Percentiles rank a stretch among this genome's conserved stretches.
Evolutionary conservation across 2,329 filamentous ascomycete genomes (phyloP).

Genomic region (Dactylellina drechsleri): DNA sequence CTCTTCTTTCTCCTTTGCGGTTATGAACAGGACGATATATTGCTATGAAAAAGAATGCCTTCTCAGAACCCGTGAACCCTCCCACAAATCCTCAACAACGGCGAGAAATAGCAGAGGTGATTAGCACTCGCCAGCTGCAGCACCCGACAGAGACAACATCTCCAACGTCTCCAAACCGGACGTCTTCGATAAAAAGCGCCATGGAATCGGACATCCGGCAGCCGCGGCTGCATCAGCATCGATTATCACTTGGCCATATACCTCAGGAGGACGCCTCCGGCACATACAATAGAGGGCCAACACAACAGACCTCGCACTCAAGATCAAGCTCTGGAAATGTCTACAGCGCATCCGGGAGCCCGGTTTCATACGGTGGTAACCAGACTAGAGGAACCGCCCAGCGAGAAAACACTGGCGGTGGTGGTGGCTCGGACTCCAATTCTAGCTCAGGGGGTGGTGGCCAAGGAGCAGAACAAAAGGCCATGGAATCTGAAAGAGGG

Average conservation of each 20-base stretch:
- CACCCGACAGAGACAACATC: conserved; percentile 10
- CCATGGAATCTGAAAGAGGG: conserved; percentile 50
- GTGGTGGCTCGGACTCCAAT: conserved; percentile 46
- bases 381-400: conserved; percentile 35
- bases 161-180: conserved; percentile 11
- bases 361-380: conserved; percentile 46
- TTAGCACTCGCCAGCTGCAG: conserved; percentile 26
- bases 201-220: conserved; percentile 54
- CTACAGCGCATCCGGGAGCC: conserved; percentile 47
- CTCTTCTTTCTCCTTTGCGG: not conserved
- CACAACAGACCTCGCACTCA: conserved; percentile 50
- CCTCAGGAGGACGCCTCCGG: conserved; percentile 48
- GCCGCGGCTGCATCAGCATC: conserved; percentile 51
- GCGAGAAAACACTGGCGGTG: conserved; percentile 41
- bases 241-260: conserved; percentile 47
- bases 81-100: conserved; percentile 45
- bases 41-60: conserved; percentile 54
- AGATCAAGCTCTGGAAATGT: conserved; percentile 52
- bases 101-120: conserved; percentile 32
- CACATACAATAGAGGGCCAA: conserved; percentile 44
- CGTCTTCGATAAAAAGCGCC: conserved; percentile 52
- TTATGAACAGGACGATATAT: not conserved
- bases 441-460: conserved; percentile 29
- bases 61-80: conserved; percentile 35
- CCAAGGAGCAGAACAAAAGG: conserved; percentile 42